Percentiles rank a stretch among this genome's conserved stretches.
Conservation (phyloP, 371 early-diverging fungal genomes). For the Apophysomyces trapeziformis region DNA sequence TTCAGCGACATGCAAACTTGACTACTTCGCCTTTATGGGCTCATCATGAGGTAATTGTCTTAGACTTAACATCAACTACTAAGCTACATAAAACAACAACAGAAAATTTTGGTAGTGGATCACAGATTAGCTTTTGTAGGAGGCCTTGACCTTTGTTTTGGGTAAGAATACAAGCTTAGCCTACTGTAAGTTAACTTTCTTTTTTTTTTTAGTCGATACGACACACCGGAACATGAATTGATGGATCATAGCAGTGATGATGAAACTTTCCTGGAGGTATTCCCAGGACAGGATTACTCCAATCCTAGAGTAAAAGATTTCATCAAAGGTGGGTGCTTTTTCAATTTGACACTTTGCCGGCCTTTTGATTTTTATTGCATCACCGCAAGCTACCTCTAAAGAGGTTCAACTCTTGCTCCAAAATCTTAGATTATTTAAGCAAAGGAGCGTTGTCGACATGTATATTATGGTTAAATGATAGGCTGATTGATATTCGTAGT, state of each 20-base stretch:
- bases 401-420: no score
- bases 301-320: slow-evolving; percentile 93
- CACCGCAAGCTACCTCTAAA: no score
- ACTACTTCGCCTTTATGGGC: slow-evolving; percentile 79
- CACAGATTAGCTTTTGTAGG: slow-evolving; percentile 86
- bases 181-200: not conserved
- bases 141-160: slow-evolving; percentile 92
- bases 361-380: not conserved
- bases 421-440: no score
- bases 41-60: slow-evolving; percentile 55
- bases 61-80: not conserved
- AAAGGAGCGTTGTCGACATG: no score
- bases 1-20: slow-evolving; percentile 78
- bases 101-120: slow-evolving; percentile 91
- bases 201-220: slow-evolving; percentile 71
- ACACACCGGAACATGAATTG: slow-evolving; percentile 76
- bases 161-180: slow-evolving; percentile 28
- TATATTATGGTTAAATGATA: no score
- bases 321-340: slow-evolving; percentile 54
- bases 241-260: slow-evolving; percentile 62
- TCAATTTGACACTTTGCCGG: not conserved
- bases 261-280: slow-evolving; percentile 48
- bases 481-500: slow-evolving; percentile 22
- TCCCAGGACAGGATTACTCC: slow-evolving; percentile 92
- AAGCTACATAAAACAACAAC: slow-evolving; percentile 16